Percentiles rank a stretch among this genome's conserved stretches.
phyloP scores from a whole-genome alignment of 2,329 filamentous ascomycete genomes.

The Fusarium tupiense region DNA sequence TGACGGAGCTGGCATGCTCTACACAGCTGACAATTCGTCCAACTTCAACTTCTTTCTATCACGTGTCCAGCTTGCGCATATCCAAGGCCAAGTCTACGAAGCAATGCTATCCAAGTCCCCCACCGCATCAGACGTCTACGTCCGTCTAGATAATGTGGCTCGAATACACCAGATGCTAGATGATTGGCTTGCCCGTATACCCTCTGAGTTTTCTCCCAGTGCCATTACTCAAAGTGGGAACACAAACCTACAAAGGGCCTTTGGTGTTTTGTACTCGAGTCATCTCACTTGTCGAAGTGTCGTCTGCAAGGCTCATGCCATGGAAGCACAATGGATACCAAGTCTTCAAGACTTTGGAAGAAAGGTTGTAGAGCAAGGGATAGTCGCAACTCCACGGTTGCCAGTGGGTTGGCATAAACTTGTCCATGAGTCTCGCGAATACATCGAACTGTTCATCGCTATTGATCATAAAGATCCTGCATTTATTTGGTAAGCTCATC shows the following conservation, averaged over 20 bases:
- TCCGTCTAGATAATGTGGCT: not conserved
- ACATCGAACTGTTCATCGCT: not conserved
- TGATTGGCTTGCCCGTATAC: slow-evolving; percentile 7
- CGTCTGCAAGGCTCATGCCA: not conserved
- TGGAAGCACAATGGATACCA: slow-evolving; percentile 1
- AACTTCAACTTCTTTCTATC: slow-evolving; percentile 15
- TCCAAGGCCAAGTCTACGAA: slow-evolving; percentile 26
- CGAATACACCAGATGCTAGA: not conserved
- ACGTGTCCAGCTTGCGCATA: slow-evolving; percentile 16
- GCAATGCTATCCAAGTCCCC: not conserved
- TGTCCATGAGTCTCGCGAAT: slow-evolving; percentile 6
- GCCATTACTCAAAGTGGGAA: not conserved
- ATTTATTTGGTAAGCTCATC: not conserved
- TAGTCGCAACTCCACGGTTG: not conserved
- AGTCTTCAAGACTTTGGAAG: not conserved
- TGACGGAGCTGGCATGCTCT: not conserved
- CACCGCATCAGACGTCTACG: not conserved
- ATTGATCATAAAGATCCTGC: not conserved
- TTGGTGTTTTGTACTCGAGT: slow-evolving; percentile 15
- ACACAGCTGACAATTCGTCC: not conserved
- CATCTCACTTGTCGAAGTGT: not conserved
- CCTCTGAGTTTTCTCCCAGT: not conserved
- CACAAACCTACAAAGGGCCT: not conserved
- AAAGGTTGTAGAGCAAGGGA: fast-evolving
- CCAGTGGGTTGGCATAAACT: slow-evolving; percentile 10